Base-by-base conservation (phyloP, 2,329 filamentous ascomycete genomes). In the Trichoderma afroharzianum region DNA sequence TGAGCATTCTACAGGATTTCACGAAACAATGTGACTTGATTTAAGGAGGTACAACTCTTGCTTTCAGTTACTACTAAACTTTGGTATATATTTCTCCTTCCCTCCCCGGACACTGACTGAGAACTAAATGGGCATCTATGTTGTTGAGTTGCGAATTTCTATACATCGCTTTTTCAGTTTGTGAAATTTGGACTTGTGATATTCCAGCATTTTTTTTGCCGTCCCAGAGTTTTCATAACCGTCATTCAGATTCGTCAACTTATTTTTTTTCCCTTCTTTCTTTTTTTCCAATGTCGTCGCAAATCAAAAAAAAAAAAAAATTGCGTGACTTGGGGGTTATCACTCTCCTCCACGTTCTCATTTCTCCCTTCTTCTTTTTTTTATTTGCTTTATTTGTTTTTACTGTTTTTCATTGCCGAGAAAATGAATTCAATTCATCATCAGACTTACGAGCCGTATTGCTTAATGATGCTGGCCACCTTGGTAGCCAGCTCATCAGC, bases 401-500 rank as follows among this genome's bases (percentile, higher is more conserved):
- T 64, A 55, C 30, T 66, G n/a, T 55, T 33, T 53, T 66, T 55
- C 28, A 33, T 53, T 3, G 57, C 4, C 30, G 18, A 8, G 26
- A 12, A n/a, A 21, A 28, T 26, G 9, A 30, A 7, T 0, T 68
- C 4, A 6, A 6, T 59, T 8, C 33, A 43, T 18, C 14, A 39
- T 9, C 39, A 15, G 7, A 30, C 70, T 73, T 75, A 82, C 39
- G 80, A 80, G 61, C 80, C 81, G 72, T 77, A 88, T 76, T 90
- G 88, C 81, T 91, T 89, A 72, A 96, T 91, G 73, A 94, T 89
- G 75, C 89, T 87, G 18, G 92, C 90, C 62, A 98, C 94, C 80
- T 94, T 93, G 77, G 90, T 90, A 71, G 95, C 94, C 74, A 98
- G 87, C 81, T 97, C 94, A 77, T 98, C 95, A 1, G 95, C 94